Evolutionary conservation across 345 rosid genomes (phyloP).

Genomic region (Heritiera littoralis): DNA sequence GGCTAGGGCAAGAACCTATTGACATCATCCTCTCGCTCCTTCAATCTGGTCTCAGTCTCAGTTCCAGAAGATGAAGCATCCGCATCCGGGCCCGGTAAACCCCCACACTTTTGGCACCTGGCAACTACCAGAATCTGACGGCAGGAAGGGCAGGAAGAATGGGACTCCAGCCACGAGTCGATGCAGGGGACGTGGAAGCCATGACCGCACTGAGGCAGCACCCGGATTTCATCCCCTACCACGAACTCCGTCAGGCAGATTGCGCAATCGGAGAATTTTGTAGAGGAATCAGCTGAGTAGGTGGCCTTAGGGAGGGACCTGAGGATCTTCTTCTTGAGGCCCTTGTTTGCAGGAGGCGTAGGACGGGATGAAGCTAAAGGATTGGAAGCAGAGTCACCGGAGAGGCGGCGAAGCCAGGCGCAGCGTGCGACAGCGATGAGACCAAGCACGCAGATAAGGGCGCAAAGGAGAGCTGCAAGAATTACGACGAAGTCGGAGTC

Average conservation of each 20-base stretch:
- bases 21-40: constrained; percentile 50
- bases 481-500: constrained; percentile 79
- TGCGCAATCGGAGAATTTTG: constrained; percentile 66
- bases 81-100: constrained; percentile 41
- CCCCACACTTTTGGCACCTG: constrained; percentile 78
- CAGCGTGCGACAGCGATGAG: constrained; percentile 83
- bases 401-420: constrained; percentile 83
- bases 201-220: constrained; percentile 87
- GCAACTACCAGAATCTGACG: constrained; percentile 67
- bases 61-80: constrained; percentile 32
- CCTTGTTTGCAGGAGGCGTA: constrained; percentile 64
- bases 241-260: constrained; percentile 73
- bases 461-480: constrained; percentile 88
- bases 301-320: constrained; percentile 66
- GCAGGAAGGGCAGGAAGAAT: constrained; percentile 95
- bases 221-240: constrained; percentile 76
- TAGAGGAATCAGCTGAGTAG: constrained; percentile 49
- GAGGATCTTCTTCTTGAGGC: constrained; percentile 80
- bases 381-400: constrained; percentile 31
- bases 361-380: constrained; percentile 27
- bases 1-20: constrained; percentile 50
- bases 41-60: constrained; percentile 40
- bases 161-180: constrained; percentile 91
- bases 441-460: constrained; percentile 79
- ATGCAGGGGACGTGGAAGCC: constrained; percentile 87